A percentile compares a stretch with the other conserved stretches of the same genome.
Evolutionary conservation across 331 rosid genomes (phyloP).

Genomic region (Ulmus americana): DNA sequence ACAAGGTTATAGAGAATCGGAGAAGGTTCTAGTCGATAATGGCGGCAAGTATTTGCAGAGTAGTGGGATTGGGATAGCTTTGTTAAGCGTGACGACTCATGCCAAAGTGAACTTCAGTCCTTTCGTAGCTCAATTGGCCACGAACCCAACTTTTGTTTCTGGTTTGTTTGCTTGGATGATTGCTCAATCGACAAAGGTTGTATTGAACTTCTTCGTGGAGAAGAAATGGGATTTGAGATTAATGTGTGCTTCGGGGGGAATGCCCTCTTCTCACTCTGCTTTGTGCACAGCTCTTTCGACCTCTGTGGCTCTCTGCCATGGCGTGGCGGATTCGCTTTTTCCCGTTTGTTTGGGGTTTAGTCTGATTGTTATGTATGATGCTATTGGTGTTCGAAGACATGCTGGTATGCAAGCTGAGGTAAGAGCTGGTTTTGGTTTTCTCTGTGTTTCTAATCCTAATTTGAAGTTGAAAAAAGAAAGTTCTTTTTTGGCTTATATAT

Average conservation of each 20-base stretch:
- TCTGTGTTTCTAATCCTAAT: neutral
- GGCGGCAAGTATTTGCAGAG: conserved; percentile 33
- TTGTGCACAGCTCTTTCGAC: conserved; percentile 75
- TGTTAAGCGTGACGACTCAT: conserved; percentile 49
- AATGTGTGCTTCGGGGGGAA: conserved; percentile 61
- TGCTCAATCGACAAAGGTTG: conserved; percentile 54
- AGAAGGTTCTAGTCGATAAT: conserved; percentile 7
- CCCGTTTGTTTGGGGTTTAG: conserved; percentile 81
- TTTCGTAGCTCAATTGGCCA: conserved; percentile 63
- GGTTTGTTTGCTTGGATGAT: conserved; percentile 56
- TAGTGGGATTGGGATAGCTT: conserved; percentile 51
- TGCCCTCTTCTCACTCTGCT: conserved; percentile 89
- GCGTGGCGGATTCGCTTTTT: conserved; percentile 75
- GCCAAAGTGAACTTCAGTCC: conserved; percentile 67
- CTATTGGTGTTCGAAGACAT: conserved; percentile 76
- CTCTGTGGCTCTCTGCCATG: conserved; percentile 78
- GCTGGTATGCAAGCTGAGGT: conserved; percentile 95
- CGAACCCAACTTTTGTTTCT: conserved; percentile 74
- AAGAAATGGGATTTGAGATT: conserved; percentile 70
- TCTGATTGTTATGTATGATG: conserved; percentile 81
- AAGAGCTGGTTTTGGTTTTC: neutral
- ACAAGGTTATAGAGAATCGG: conserved; percentile 15
- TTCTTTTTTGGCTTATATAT: too few species aligned
- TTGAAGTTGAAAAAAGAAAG: too few species aligned
- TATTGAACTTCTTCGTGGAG: conserved; percentile 60